Conservation (phyloP, 2,329 filamentous ascomycete species). For the Anthostomella pinea region DNA sequence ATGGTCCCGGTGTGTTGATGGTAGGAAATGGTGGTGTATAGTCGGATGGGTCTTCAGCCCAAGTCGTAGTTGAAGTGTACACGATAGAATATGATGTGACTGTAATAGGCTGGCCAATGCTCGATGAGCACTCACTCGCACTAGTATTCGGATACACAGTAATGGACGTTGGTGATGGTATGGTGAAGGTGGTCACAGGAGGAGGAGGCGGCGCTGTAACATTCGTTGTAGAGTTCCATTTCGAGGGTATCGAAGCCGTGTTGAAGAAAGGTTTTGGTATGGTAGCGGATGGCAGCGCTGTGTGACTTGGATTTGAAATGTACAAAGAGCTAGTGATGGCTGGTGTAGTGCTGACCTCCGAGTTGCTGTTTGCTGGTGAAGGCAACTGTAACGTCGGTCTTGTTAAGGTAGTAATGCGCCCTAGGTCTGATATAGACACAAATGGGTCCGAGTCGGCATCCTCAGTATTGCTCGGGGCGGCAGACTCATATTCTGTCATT, state of each 20-base stretch:
- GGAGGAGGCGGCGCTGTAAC: constrained; percentile 4
- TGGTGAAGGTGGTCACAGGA: constrained; percentile 5
- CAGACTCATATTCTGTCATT: constrained; percentile 5
- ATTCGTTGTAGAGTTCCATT: constrained; percentile 14
- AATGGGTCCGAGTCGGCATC: constrained; percentile 6
- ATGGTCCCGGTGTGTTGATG: constrained; percentile 39
- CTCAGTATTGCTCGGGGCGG: constrained; percentile 2
- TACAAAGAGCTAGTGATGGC: background rate
- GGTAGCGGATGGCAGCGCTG: too few species aligned
- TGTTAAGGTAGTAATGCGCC: constrained; percentile 19
- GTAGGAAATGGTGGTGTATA: constrained; percentile 47
- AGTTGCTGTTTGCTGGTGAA: constrained; percentile 4
- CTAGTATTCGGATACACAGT: constrained; percentile 7
- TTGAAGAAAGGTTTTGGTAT: constrained; percentile 9
- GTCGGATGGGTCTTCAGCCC: constrained; percentile 42
- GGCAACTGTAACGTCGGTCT: constrained; percentile 18
- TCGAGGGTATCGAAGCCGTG: constrained; percentile 16
- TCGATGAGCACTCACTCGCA: constrained; percentile 19
- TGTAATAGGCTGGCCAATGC: constrained; percentile 31
- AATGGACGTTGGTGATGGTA: constrained; percentile 5
- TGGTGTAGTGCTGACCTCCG: background rate
- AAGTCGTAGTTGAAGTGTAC: constrained; percentile 50
- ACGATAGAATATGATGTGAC: constrained; percentile 43
- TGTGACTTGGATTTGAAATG: constrained; percentile 3
- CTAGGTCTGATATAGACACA: constrained; percentile 13